phyloP scores from a whole-genome alignment of 1,139 yeast species.

The Sugiyamaella paludigena region DNA sequence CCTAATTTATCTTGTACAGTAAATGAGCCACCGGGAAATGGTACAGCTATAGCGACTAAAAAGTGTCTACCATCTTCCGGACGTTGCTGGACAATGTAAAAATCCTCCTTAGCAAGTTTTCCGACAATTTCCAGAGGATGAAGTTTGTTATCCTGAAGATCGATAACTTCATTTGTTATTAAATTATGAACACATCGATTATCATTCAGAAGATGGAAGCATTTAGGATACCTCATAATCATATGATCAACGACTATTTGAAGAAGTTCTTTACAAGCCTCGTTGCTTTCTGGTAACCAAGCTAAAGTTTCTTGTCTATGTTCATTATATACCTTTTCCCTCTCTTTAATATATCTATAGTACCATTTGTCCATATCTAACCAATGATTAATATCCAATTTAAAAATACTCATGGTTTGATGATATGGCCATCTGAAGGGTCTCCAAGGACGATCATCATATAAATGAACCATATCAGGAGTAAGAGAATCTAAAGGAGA shows the following conservation, averaged over 20 bases:
- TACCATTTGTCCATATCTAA: constrained; percentile 76
- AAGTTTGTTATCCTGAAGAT: constrained; percentile 58
- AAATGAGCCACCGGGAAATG: constrained; percentile 76
- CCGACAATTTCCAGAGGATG: constrained; percentile 63
- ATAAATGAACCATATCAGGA: constrained; percentile 61
- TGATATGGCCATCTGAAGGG: constrained; percentile 80
- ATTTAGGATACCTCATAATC: constrained; percentile 58
- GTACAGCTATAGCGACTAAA: constrained; percentile 70
- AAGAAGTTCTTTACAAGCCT: constrained; percentile 62
- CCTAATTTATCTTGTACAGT: constrained; percentile 61
- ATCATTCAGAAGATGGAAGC: constrained; percentile 53
- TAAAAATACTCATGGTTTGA: constrained; percentile 74
- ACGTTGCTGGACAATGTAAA: constrained; percentile 52
- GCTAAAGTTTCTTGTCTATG: constrained; percentile 63
- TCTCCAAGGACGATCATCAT: constrained; percentile 78
- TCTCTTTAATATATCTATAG: constrained; percentile 62
- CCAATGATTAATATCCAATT: constrained; percentile 71
- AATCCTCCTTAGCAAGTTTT: constrained; percentile 74
- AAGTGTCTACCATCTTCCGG: constrained; percentile 60
- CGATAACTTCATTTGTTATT: constrained; percentile 58
- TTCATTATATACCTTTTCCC: constrained; percentile 53
- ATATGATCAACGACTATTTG: constrained; percentile 60
- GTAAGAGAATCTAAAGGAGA: constrained; percentile 55
- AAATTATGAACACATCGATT: constrained; percentile 52
- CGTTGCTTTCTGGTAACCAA: constrained; percentile 67